These are phyloP conservation scores for Trichosporon coremiiforme DNA, from an alignment of 1,284 basidiomycete species.

Conservation along the genomic window DNA sequence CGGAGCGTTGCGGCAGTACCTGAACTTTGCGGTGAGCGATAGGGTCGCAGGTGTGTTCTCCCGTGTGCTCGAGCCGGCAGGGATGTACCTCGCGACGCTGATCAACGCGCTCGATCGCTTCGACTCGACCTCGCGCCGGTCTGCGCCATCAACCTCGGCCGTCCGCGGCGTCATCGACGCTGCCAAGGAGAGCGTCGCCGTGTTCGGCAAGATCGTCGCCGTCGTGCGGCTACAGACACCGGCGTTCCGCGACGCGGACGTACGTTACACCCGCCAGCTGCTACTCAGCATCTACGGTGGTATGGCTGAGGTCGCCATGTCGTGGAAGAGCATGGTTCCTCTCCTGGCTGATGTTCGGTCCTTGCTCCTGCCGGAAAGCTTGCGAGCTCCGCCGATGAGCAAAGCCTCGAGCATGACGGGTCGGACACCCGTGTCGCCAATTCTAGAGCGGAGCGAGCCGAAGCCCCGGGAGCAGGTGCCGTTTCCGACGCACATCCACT, in stretches of 20 bases:
- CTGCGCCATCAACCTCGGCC: constrained; percentile 64
- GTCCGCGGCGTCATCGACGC: constrained; percentile 80
- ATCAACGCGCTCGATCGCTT: constrained; percentile 91
- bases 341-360: constrained; percentile 72
- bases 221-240: constrained; percentile 79
- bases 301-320: constrained; percentile 80
- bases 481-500: constrained; percentile 9
- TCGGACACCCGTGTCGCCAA: constrained; percentile 56
- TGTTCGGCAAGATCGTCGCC: constrained; percentile 82
- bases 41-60: constrained; percentile 77
- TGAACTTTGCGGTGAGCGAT: constrained; percentile 80
- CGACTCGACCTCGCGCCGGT: constrained; percentile 75
- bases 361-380: constrained; percentile 57
- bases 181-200: constrained; percentile 80
- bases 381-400: constrained; percentile 29
- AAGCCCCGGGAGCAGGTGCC: constrained; percentile 21
- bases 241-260: constrained; percentile 67
- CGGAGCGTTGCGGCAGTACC: constrained; percentile 85
- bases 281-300: constrained; percentile 87
- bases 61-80: constrained; percentile 83
- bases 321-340: constrained; percentile 79
- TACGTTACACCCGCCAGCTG: constrained; percentile 84
- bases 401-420: constrained; percentile 33
- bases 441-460: constrained; percentile 50
- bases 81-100: constrained; percentile 75